Evolutionary conservation across 1,284 basidiomycete species (phyloP).

Genomic region (Microbotryum silenes-acaulis): DNA sequence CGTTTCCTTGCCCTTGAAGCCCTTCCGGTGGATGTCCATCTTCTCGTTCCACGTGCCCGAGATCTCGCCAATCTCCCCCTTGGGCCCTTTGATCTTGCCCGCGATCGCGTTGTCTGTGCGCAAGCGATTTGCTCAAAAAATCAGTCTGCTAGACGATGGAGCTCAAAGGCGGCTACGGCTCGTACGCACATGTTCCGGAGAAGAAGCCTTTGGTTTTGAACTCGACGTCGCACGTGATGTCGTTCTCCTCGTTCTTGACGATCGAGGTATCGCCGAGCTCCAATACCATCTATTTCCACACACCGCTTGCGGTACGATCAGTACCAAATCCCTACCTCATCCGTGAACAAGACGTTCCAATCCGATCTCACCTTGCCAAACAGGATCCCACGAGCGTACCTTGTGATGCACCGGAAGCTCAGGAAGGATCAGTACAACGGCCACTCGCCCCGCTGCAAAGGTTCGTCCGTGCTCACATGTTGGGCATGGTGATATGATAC

Average conservation of each 20-base stretch:
- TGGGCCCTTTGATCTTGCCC: constrained; percentile 62
- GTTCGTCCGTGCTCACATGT: constrained; percentile 57
- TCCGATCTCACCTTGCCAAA: constrained; percentile 60
- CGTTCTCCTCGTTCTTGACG: constrained; percentile 73
- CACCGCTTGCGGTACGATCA: not conserved
- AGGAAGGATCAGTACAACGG: not conserved
- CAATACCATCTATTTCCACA: constrained; percentile 62
- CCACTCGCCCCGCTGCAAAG: too few relatives aligned
- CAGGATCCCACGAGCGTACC: constrained; percentile 86
- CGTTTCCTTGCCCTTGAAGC: constrained; percentile 54
- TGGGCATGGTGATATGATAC: constrained; percentile 86
- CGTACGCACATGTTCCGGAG: constrained; percentile 56
- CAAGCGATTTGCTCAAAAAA: not conserved
- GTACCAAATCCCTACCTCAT: not conserved
- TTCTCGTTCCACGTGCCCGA: constrained; percentile 82
- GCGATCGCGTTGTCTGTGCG: constrained; percentile 71
- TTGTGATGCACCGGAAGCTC: not conserved
- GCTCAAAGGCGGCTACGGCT: too few relatives aligned
- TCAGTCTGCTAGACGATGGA: not conserved
- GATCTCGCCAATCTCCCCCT: constrained; percentile 74
- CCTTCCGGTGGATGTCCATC: constrained; percentile 77
- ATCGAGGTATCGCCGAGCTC: constrained; percentile 87
- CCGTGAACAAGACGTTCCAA: not conserved
- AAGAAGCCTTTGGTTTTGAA: constrained; percentile 99
- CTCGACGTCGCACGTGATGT: constrained; percentile 73